These are phyloP conservation scores for Sabuloglossum arenarium DNA, from an alignment of 495 filamentous ascomycete genomes.

Conservation along the genomic window DNA sequence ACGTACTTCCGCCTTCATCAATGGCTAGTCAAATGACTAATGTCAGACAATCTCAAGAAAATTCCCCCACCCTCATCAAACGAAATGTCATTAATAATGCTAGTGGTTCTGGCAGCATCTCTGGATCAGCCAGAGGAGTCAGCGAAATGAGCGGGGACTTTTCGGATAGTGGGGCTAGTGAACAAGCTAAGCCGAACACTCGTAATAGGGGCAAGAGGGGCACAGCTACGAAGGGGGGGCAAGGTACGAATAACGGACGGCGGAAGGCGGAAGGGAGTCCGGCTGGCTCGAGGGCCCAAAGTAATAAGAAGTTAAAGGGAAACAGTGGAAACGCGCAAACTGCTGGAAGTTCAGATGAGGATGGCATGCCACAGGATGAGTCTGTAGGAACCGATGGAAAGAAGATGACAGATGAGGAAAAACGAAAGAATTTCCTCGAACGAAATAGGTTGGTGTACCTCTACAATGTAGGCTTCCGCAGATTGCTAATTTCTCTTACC, in stretches of 20 bases:
- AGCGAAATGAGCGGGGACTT: conserved; percentile 50
- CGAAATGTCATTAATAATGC: conserved; percentile 8
- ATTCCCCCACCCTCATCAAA: conserved; percentile 18
- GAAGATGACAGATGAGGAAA: conserved; percentile 99
- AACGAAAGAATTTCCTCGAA: conserved; percentile 93
- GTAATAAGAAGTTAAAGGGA: not conserved
- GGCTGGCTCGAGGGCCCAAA: not conserved
- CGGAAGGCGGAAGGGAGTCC: conserved; percentile 17
- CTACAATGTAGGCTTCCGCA: not conserved
- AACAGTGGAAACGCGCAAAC: not conserved
- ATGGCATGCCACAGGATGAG: conserved; percentile 31
- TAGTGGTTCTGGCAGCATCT: conserved; percentile 17
- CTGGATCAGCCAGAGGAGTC: conserved; percentile 26
- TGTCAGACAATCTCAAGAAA: conserved; percentile 11
- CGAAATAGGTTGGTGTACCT: conserved; percentile 52
- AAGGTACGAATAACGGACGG: conserved; percentile 31
- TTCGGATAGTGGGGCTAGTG: conserved; percentile 48
- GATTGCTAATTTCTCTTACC: not conserved
- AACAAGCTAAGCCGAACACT: conserved; percentile 39
- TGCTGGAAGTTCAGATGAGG: not conserved
- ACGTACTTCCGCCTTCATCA: conserved; percentile 12
- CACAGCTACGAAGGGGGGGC: conserved; percentile 22
- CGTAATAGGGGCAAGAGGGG: conserved; percentile 51
- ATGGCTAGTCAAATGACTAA: conserved; percentile 3
- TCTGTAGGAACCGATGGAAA: conserved; percentile 24